phyloP scores from a whole-genome alignment of 345 rosid species.

The Brassica cretica region DNA sequence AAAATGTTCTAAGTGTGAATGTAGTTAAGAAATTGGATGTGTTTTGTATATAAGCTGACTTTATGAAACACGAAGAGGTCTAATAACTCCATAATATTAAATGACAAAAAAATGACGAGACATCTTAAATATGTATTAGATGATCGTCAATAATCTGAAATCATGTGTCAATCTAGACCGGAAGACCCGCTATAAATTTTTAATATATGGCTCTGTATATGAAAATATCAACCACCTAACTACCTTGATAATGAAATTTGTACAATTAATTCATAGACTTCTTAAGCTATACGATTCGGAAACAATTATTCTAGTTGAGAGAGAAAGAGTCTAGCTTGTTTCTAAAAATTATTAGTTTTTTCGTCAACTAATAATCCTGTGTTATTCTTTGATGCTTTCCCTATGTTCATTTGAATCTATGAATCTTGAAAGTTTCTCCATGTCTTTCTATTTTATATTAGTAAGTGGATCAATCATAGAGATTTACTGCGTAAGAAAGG shows the following conservation, averaged over 20 bases:
- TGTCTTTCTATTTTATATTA: not conserved
- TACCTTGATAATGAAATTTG: slow-evolving; percentile 17
- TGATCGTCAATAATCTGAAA: slow-evolving; percentile 22
- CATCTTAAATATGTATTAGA: slow-evolving; percentile 1
- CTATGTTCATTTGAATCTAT: not conserved
- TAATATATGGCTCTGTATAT: not conserved
- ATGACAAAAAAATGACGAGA: not conserved
- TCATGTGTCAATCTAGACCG: not conserved
- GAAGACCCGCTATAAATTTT: not conserved
- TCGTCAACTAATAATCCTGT: not conserved
- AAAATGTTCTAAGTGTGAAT: not conserved
- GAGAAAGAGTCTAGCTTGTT: not conserved
- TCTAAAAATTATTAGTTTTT: not conserved
- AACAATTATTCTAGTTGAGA: not conserved
- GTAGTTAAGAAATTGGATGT: not conserved
- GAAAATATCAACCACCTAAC: slow-evolving; percentile 12
- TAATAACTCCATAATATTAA: not conserved
- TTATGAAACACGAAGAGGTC: slow-evolving; percentile 9
- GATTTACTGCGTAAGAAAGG: not conserved
- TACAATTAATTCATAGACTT: not conserved
- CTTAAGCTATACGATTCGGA: not conserved
- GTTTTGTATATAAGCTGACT: slow-evolving; percentile 11
- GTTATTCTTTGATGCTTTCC: not conserved
- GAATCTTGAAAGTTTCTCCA: not conserved
- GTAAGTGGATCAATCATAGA: not conserved